Evolutionary conservation across 306 rosid genomes (phyloP).

Genomic region (Vigna mungo): DNA sequence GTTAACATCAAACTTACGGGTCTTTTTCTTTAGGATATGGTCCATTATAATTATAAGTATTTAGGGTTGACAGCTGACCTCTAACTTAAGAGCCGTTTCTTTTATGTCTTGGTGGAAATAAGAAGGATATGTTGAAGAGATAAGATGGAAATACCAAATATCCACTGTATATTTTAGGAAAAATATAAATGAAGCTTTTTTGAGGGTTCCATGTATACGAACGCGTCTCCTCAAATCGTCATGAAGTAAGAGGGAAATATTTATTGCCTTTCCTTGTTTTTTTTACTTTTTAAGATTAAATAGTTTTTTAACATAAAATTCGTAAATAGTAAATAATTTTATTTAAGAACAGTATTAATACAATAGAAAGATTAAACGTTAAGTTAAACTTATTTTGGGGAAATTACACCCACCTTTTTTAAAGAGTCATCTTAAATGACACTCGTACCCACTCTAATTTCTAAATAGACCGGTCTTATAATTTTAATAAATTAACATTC

Average conservation of each 20-base stretch:
- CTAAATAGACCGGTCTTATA: too few relatives aligned
- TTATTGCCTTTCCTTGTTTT: not conserved
- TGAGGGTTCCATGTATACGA: not conserved
- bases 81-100: constrained; percentile 44
- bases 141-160: not conserved
- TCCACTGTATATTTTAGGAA: not conserved
- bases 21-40: constrained; percentile 40
- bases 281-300: not conserved
- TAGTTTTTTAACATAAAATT: not conserved
- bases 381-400: not conserved
- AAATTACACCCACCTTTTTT: too few relatives aligned
- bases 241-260: not conserved
- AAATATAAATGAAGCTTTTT: not conserved
- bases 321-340: not conserved
- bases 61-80: constrained; percentile 46
- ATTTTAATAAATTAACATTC: too few relatives aligned
- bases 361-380: not conserved
- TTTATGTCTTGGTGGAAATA: not conserved
- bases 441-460: too few relatives aligned
- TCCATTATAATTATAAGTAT: constrained; percentile 39
- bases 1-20: constrained; percentile 36
- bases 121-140: not conserved
- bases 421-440: too few relatives aligned
- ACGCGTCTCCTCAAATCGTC: not conserved
- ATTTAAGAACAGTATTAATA: not conserved